Base-by-base conservation (phyloP, 352 stramenopile genomes). In the Phytophthora brassicae region DNA sequence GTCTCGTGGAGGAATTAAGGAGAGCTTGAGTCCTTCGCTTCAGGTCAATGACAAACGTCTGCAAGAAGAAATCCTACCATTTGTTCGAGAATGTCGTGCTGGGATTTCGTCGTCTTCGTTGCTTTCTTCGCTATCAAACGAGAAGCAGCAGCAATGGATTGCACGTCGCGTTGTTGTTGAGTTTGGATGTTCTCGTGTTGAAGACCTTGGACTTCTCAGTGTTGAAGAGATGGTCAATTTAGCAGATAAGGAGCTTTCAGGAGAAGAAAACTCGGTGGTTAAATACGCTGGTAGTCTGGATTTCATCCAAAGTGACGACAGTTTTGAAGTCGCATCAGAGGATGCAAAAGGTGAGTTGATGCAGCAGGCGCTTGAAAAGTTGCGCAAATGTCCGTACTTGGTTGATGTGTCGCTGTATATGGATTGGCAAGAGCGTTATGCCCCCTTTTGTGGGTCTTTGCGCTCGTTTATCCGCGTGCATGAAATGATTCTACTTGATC, bases 401-500 rank as follows among this genome's bases (percentile, higher is more conserved):
- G 60, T 90, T 45, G 77, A 91, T 68, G 65, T 90, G 52, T 68
- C 59, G 29, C 53, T 77, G 53, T 83, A 72, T 67, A 78, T 77
- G 65, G 55, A 80, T 62, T 88, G 78, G 78, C 68, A 69, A 61
- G 75, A 84, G 60, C 66, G 54, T 16, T 92, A 83, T 74, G 81
- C 69, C 38, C 76, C 74, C 1, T 69, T 76, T 31, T 89, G 81
- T 72, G 84, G 81, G 43, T 44, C 79, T 3, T 60, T 92, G 68
- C 77, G 70, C 57, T 64, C 55, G 36, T 92, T 92, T 79, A 70
- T 92, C 72, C 70, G 76, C 54, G 69, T 81, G 81, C 77, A 92
- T 88, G 84, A 92, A 68, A 85, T 89, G 79, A 89, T 90, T 74
- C 49, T 80, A 50, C 24, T 75, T 87, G 83, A 92, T 89, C 81